Evolutionary conservation across 106 monocot genomes (phyloP), one percentile per base, ranked within the genome.

Genomic region (Gastrodia elata): DNA sequence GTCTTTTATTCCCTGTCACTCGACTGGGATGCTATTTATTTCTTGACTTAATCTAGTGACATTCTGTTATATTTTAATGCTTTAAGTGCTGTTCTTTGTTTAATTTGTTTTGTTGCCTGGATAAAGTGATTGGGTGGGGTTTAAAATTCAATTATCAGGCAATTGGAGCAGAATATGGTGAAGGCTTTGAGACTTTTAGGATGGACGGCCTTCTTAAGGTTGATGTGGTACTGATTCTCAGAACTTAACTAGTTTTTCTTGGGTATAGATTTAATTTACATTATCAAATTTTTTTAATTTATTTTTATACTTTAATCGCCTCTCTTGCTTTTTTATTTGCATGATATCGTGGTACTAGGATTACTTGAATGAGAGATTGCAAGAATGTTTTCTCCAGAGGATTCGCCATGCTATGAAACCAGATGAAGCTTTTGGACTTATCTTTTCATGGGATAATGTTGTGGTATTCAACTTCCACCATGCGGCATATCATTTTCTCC

Each of bases 381-480:
- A 93, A 83, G 93, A 83, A 74, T 88, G 93, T 78, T 90, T 98
- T 78, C 93, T 98, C 58, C 97, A 98, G 78, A 90, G 93, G 77
- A 88, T 98, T 85, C 80, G 93, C 9, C 97, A 98, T 90, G 90
- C 97, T 35, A 98, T 98, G 97, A 98, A 98, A 71, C 97, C 97
- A n/a, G 97, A 98, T 80, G 93, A 98, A 77, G 86, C 93, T 68
- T 86, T 90, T 77, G 97, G 97, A 73, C 93, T 98, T 65, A 82
- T 98, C 70, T 98, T 98, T 76, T 98, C 97, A 56, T 98, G 97
- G 97, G 97, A 97, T 68, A 98, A 98, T 91, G 97, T 98, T 75
- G 88, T 98, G 86, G 96, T 96, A 88, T 73, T 39, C 42, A 64
- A 59, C n/a, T 26, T 39, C 41, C 38, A 20, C 10, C 41, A 1